Percentiles rank a stretch among this genome's conserved stretches.
These are phyloP conservation scores for Microcos paniculata DNA, from an alignment of 345 rosid species.

Conservation along the genomic window DNA sequence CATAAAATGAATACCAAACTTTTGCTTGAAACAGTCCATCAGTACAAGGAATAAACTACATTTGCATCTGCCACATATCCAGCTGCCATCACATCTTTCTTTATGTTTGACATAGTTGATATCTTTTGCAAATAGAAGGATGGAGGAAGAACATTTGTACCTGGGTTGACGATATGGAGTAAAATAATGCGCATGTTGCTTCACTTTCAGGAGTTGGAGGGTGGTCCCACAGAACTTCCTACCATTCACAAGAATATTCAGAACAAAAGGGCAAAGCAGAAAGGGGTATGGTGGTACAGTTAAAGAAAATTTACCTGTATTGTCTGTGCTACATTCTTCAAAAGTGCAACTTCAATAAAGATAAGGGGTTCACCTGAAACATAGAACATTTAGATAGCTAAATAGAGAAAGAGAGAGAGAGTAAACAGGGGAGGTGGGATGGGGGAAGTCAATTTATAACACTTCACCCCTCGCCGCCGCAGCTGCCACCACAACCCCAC, in stretches of 20 bases:
- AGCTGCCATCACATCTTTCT: slow-evolving; percentile 1
- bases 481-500: not conserved
- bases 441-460: not conserved
- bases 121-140: not conserved
- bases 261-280: slow-evolving; percentile 4
- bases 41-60: not conserved
- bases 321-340: slow-evolving; percentile 69
- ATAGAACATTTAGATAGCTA: not conserved
- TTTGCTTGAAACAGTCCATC: not conserved
- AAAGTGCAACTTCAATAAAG: slow-evolving; percentile 94
- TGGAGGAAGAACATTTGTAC: slow-evolving; percentile 25
- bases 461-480: no score
- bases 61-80: not conserved
- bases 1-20: not conserved
- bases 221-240: slow-evolving; percentile 97
- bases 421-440: not conserved
- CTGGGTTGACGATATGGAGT: slow-evolving; percentile 97
- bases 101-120: not conserved
- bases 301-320: slow-evolving; percentile 57
- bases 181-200: slow-evolving; percentile 86
- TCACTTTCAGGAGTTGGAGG: slow-evolving; percentile 80
- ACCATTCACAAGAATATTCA: slow-evolving; percentile 14
- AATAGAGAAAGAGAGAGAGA: not conserved
- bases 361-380: slow-evolving; percentile 91
- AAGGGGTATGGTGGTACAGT: not conserved